Base-by-base conservation (phyloP, 1,139 yeast species). In the Magnusiomyces fungicola region DNA sequence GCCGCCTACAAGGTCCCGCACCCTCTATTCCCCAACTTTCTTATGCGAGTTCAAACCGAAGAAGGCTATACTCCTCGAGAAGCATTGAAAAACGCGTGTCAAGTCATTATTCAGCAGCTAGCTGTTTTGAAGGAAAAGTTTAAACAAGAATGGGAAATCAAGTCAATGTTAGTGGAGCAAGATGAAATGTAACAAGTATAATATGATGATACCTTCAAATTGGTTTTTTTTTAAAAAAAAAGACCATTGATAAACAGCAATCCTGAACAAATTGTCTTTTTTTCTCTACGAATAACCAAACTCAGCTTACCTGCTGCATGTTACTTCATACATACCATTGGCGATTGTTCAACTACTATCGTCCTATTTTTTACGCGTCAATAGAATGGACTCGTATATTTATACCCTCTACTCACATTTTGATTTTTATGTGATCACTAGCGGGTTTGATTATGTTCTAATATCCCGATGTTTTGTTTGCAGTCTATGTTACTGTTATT, bases 1-100 rank as follows among this genome's bases (percentile, higher is more conserved):
- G 97, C 96, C 40, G 98, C 97, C 43, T 92, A 92, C 74, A 92
- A 92, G 68, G 90, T 92, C 39, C 97, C 90, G 67, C 99, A 92
- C 70, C 99, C 99, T 7, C 74, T 92, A 58, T 92, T 94, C 69
- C 97, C 98, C 43, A 87, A 87, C 65, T 92, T 92, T 63, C 80
- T 90, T 47, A 79, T 94, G 78, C 79, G 98, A 68, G 79, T 92
- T 44, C 99, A 92, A 68, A 92, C 97, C 0, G 96, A 87, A 60
- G 97, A 92, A 58, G 96, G 92, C 49, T 89, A 89, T 65, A 77
- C 88, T 47, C 98, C 98, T 23, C 80, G 82, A 61, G 92, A 84
- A 54, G 97, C 97, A 0, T 74, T 92, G 61, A 84, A 79, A 61
- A 86, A 85, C 61, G 97, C 98, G 2, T 89, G 97, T 66, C 79